These are phyloP conservation scores for Echinochloa phyllopogon DNA, from an alignment of 176 grass and related monocot genomes.

Conservation along the genomic window DNA sequence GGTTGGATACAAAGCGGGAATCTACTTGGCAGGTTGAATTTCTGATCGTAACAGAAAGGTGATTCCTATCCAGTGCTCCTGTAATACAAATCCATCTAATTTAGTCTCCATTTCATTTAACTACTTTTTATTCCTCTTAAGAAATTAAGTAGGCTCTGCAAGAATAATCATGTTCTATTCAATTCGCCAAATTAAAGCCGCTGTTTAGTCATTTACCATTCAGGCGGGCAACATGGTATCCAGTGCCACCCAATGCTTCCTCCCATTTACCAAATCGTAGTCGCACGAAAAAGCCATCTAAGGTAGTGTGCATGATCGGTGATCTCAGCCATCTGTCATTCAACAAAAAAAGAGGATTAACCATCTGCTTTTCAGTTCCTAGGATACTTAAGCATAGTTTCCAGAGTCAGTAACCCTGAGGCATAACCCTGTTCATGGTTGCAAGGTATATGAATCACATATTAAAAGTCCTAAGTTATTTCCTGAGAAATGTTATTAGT, in stretches of 20 bases:
- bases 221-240: conserved; percentile 84
- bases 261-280: conserved; percentile 89
- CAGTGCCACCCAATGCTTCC: conserved; percentile 76
- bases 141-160: conserved; percentile 22
- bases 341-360: conserved; percentile 42
- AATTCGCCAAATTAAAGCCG: conserved; percentile 29
- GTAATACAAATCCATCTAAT: conserved; percentile 48
- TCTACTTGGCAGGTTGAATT: conserved; percentile 74
- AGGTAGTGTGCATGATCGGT: conserved; percentile 51
- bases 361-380: background rate
- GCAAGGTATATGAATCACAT: background rate
- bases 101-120: background rate
- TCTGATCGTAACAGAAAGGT: conserved; percentile 77
- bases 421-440: background rate
- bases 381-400: conserved; percentile 22
- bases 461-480: conserved; percentile 2
- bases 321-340: conserved; percentile 75
- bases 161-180: background rate
- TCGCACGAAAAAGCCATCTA: conserved; percentile 91
- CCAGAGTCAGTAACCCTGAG: conserved; percentile 19
- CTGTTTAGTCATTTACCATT: conserved; percentile 67
- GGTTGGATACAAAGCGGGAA: conserved; percentile 83
- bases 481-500: background rate
- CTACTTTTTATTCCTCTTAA: background rate
- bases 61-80: conserved; percentile 72